Base-by-base conservation (phyloP, 495 filamentous ascomycete genomes). In the Staphylotrichum tortipilum region DNA sequence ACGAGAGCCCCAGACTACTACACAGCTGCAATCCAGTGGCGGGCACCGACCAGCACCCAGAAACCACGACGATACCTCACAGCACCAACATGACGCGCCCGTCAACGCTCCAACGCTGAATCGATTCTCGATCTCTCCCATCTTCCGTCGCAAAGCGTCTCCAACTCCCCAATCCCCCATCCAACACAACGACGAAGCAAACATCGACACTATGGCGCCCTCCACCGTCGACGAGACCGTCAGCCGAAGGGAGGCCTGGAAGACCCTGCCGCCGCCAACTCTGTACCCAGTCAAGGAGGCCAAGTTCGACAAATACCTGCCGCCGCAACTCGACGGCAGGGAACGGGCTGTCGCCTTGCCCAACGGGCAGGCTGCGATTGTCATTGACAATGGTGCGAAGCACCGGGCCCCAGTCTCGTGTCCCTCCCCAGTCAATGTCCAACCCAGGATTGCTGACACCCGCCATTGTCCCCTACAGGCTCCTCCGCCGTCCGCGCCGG, bases 361-460 rank as follows among this genome's bases (percentile, higher is more conserved):
- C 7, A 46, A 55, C 14, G 75, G 71, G 12, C 59, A 65, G n/a
- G 66, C 72, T 14, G 87, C 90, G 30, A 95, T 98, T 57, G 86
- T 98, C 51, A 98, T 98, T 57, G 92, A 98, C 73, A 98, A 97
- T 86, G 92, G 90, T 95, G 68, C 45, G 58, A 11, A 30, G 49
- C n/a, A 15, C 30, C 18, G 12, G 4, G 19, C 22, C 14, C 8
- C 3, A 11, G 10, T 24, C 3, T 18, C 22, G 5, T 19, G 15
- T 6, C 24, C n/a, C n/a, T n/a, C n/a, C n/a, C n/a, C n/a, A n/a
- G n/a, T n/a, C n/a, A n/a, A n/a, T n/a, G n/a, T n/a, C n/a, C n/a
- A n/a, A n/a, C n/a, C n/a, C 29, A 33, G 36, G 15, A 36, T 38
- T 19, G 43, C 58, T 55, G 31, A 53, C 53, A 28, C 23, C 7